Evolutionary conservation across 352 stramenopile genomes (phyloP).

Genomic region (Globisporangium okanoganense): DNA sequence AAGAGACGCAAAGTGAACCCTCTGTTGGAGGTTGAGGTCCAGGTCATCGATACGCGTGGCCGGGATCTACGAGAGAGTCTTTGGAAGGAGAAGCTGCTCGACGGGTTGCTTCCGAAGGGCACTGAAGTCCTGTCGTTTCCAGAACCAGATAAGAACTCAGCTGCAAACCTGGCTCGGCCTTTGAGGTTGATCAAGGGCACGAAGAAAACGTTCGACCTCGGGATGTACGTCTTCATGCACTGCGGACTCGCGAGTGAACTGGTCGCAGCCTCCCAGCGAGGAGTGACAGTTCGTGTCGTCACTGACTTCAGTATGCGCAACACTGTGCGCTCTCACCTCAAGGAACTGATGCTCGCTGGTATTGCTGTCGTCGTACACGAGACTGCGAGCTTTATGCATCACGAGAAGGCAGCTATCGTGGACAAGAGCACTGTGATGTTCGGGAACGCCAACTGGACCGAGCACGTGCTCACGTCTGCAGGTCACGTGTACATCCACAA

Average conservation of each 20-base stretch:
- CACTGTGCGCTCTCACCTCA: neutral
- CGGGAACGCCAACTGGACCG: neutral
- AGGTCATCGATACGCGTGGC: neutral
- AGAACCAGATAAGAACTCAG: neutral
- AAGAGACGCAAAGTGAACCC: neutral
- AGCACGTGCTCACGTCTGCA: neutral
- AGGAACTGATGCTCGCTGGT: neutral
- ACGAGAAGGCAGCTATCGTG: neutral
- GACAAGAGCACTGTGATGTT: neutral
- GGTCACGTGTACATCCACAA: neutral
- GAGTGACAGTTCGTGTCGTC: neutral
- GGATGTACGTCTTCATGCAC: neutral
- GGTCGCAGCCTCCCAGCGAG: neutral
- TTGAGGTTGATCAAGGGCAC: neutral
- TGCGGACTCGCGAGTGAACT: neutral
- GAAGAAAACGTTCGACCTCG: neutral
- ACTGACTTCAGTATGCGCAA: neutral
- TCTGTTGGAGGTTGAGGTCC: neutral
- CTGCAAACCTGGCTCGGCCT: neutral
- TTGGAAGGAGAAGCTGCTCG: neutral
- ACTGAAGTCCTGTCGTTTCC: neutral
- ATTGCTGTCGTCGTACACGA: neutral
- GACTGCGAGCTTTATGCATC: neutral
- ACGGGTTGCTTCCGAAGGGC: neutral
- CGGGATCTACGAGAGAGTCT: neutral